Conservation (phyloP, 2,329 filamentous ascomycete genomes). For the Aureobasidium mangrovei region DNA sequence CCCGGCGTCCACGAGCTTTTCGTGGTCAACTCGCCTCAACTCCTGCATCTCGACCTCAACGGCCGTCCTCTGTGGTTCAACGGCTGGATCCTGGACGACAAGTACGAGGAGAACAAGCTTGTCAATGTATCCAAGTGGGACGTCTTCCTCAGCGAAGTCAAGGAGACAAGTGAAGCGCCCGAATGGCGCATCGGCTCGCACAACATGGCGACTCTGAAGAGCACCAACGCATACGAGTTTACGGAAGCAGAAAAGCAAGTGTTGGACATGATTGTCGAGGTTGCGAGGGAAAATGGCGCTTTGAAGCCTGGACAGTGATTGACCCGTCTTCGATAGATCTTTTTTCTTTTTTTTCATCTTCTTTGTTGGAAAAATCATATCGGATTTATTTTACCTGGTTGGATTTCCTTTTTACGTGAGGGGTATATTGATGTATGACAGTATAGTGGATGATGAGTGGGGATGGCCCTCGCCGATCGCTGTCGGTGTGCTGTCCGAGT, state of each 20-base stretch:
- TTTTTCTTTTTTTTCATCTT: neutral
- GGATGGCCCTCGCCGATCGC: no score
- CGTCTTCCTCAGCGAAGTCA: conserved; percentile 27
- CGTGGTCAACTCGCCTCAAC: conserved; percentile 38
- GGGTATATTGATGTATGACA: no score
- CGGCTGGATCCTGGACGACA: conserved; percentile 37
- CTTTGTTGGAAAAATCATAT: no score
- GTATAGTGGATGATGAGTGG: no score
- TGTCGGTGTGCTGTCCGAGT: no score
- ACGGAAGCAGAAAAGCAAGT: conserved; percentile 21
- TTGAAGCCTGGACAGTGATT: conserved; percentile 7
- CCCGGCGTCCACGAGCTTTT: neutral
- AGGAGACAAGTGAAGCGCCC: conserved; percentile 20
- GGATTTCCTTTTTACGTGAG: no score
- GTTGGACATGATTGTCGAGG: conserved; percentile 25
- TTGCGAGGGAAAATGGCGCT: conserved; percentile 17
- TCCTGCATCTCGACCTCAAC: conserved; percentile 35
- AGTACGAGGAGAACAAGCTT: conserved; percentile 30
- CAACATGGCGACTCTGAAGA: conserved; percentile 31
- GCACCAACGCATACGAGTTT: conserved; percentile 23
- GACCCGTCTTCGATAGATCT: neutral
- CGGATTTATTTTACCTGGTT: no score
- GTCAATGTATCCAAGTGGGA: conserved; percentile 31
- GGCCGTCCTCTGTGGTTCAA: conserved; percentile 41
- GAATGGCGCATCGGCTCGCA: conserved; percentile 28